Base-by-base conservation (phyloP, 2,329 filamentous ascomycete genomes). In the Pestalotiopsis sp. region DNA sequence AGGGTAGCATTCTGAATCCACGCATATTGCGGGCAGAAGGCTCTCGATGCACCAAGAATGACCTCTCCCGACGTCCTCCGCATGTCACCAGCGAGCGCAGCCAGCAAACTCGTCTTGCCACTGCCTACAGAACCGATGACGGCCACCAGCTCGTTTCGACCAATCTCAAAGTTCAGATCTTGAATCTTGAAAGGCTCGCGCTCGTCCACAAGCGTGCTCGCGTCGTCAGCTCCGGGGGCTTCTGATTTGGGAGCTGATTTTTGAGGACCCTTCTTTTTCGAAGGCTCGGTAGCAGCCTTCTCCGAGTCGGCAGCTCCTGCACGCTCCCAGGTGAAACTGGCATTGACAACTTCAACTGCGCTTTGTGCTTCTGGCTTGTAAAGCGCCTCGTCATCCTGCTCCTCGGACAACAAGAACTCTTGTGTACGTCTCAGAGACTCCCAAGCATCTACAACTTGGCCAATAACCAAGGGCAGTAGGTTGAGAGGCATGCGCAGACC, bases 1-100 rank as follows among this genome's bases (percentile, higher is more conserved):
- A 98, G 88, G 0, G 92, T 93, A 0, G 94, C 87, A 76, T 98
- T 98, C 77, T 98, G 95, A 63, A 99, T 97, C 96, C 96, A 99
- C 0, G 96, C 93, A 76, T 97, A 97, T 78, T 99, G 95, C 0
- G 95, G 95, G 73, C 96, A 98, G 75, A 97, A 98, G 0, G 95
- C 93, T 70, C 95, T 87, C 3, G 90, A 91, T 0, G 93, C 93
- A 56, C 95, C 93, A 73, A 96, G 87, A 0, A 89, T 87, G 5
- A 97, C 87, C 49, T 91, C 86, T 12, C 94, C 94, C 3, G 82
- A 83, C 0, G 93, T 97, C 78, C 91, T 92, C 59, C 94, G 90
- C 95, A 98, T 98, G 72, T 98, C 95, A 27, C 96, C 95, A 1
- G 95, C 95, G 60, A 99, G 83, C 0, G 95, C 94, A 41, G 94